A percentile compares a stretch with the other conserved stretches of the same genome.
phyloP scores from a whole-genome alignment of 345 rosid species.

The Ceriops tagal region DNA sequence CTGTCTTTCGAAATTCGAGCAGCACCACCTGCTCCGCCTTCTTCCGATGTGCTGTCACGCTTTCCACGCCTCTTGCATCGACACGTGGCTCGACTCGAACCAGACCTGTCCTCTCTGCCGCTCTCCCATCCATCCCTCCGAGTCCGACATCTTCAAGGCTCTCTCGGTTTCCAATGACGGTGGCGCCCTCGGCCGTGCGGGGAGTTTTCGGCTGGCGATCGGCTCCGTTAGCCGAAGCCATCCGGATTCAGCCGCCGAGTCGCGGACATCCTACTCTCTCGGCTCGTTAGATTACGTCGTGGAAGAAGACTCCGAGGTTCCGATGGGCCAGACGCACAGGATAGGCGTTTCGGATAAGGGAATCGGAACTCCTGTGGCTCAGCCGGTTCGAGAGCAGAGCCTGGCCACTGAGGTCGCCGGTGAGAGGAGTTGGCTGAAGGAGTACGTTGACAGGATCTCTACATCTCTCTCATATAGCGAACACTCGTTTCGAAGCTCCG shows the following conservation, averaged over 20 bases:
- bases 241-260: conserved; percentile 27
- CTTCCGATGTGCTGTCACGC: conserved; percentile 92
- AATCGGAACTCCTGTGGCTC: conserved; percentile 15
- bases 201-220: conserved; percentile 80
- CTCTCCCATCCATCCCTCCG: conserved; percentile 61
- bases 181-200: conserved; percentile 15
- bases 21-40: conserved; percentile 72
- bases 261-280: conserved; percentile 59
- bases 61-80: conserved; percentile 75
- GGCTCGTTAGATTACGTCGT: conserved; percentile 84
- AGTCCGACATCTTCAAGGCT: conserved; percentile 54
- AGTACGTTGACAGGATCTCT: conserved; percentile 76
- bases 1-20: conserved; percentile 71
- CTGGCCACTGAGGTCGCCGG: conserved; percentile 55
- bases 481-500: conserved; percentile 68
- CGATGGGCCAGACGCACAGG: conserved; percentile 36
- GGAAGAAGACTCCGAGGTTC: conserved; percentile 65
- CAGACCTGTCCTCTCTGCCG: conserved; percentile 94
- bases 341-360: conserved; percentile 57
- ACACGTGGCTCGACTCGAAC: conserved; percentile 66
- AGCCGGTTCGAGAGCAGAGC: conserved; percentile 27
- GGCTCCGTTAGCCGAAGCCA: conserved; percentile 73
- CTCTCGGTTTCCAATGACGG: conserved; percentile 21
- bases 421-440: conserved; percentile 79
- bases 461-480: conserved; percentile 62